Percentiles rank a stretch among this genome's conserved stretches.
Evolutionary conservation across 805 yeast genomes (phyloP).

Genomic region (Saccharomycopsis amapae): DNA sequence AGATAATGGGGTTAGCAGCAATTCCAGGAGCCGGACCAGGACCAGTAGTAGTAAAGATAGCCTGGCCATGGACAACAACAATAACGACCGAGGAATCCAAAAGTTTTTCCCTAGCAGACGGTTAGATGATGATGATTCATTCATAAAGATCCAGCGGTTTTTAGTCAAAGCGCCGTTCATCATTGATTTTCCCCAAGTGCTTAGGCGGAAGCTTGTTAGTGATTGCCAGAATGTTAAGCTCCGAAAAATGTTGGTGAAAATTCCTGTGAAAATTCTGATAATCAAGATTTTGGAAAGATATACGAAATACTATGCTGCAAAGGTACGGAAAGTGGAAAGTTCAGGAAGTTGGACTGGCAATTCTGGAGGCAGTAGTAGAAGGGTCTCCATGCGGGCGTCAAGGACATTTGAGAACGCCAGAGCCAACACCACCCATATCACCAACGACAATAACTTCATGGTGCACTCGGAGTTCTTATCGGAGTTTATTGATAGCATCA

Average conservation of each 20-base stretch:
- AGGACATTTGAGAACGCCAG: too few relatives aligned
- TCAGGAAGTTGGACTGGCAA: conserved; percentile 1
- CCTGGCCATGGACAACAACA: too few relatives aligned
- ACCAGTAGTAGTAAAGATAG: too few relatives aligned
- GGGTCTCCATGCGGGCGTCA: neutral
- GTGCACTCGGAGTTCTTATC: conserved; percentile 44
- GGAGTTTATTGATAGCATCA: conserved; percentile 64
- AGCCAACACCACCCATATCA: neutral
- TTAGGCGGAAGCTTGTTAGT: conserved; percentile 69
- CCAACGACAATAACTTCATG: neutral
- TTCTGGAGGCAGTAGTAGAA: neutral
- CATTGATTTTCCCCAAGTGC: conserved; percentile 52
- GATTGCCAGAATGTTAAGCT: conserved; percentile 92
- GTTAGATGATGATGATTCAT: neutral
- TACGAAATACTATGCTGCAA: conserved; percentile 32
- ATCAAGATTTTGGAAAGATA: conserved; percentile 40
- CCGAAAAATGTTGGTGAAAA: conserved; percentile 55
- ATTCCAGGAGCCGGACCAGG: too few relatives aligned
- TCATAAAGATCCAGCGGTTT: conserved; percentile 21
- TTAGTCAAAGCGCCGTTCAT: conserved; percentile 34
- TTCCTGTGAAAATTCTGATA: conserved; percentile 57
- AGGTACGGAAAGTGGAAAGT: neutral
- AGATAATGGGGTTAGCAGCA: neutral
- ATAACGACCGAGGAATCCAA: neutral
- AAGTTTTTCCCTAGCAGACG: neutral